Base-by-base conservation (phyloP, 2,329 filamentous ascomycete species). In the Grosmannia huntii region DNA sequence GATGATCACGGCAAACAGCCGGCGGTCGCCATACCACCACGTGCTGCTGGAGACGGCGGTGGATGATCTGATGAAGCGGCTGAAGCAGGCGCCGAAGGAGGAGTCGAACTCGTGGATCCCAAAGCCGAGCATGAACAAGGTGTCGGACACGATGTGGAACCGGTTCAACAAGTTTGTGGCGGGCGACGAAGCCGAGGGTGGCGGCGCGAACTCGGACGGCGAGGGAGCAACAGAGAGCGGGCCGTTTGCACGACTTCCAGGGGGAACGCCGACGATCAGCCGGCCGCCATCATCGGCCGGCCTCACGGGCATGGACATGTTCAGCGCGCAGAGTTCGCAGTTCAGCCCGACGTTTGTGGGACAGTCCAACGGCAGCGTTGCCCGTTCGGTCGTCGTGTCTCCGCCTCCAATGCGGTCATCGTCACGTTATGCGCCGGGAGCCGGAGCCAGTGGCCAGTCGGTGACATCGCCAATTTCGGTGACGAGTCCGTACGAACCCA, bases 91-190 rank as follows among this genome's bases (percentile, higher is more conserved):
- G 21, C 90, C 91, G 14, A 89, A 87, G 67, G 90, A 94, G 64
- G 84, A 82, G 58, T 85, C 84, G 7, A 85, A 83, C 23, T 92
- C 90, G 2, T 96, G 92, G 89, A 94, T 99, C 56, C 87, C 90
- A 1, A 96, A 94, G 70, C 90, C 92, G 7, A 96, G 84, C 70
- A 95, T 97, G 81, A 91, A 95, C 70, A 96, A 95, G 71, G 90
- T 97, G 0, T 94, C 91, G 2, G 90, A 87, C 61, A 90, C 87
- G 38, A 83, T 97, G 68, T 91, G 90, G 81, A 90, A 85, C 63
- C 90, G 87, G 60, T 96, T 99, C 73, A 97, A 91, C 72, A 96
- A 90, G 66, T 99, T 99, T 67, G 90, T 99, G 61, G 85, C 88
- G 56, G 95, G 94, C 16, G 92, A 96, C 60, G 92, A 97, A 57